Evolutionary conservation across 208 protist species (phyloP).

Genomic region (Leishmania martiniquensis): DNA sequence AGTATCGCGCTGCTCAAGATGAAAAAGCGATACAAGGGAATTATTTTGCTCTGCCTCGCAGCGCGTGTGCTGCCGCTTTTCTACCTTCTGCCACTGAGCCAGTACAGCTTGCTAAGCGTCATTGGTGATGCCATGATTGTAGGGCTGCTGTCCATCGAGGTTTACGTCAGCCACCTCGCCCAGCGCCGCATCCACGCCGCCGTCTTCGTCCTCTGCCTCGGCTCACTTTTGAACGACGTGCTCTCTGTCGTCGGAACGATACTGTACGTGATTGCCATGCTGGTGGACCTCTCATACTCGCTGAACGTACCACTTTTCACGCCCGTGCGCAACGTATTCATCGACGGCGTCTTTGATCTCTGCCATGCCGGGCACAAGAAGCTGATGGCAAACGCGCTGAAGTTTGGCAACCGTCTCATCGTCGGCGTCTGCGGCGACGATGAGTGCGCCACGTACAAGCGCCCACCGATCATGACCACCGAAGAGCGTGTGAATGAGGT

Average conservation of each 20-base stretch:
- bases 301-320: constrained; percentile 92
- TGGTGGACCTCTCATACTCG: constrained; percentile 88
- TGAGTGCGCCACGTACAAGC: constrained; percentile 89
- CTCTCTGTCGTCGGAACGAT: constrained; percentile 61
- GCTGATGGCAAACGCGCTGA: constrained; percentile 84
- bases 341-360: constrained; percentile 94
- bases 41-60: constrained; percentile 66
- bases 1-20: constrained; percentile 74
- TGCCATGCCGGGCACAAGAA: constrained; percentile 93
- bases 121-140: constrained; percentile 89
- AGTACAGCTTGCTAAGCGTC: constrained; percentile 72
- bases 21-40: constrained; percentile 65
- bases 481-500: constrained; percentile 91
- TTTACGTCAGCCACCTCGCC: constrained; percentile 89
- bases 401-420: constrained; percentile 90
- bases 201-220: constrained; percentile 80
- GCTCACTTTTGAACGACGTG: constrained; percentile 89
- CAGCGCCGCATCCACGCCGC: constrained; percentile 84
- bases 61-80: constrained; percentile 77
- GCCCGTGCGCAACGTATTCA: constrained; percentile 90
- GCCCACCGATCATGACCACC: constrained; percentile 92
- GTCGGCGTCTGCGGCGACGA: constrained; percentile 93
- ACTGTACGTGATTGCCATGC: constrained; percentile 83
- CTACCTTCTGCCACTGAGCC: constrained; percentile 73
- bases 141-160: constrained; percentile 81